Conservation (phyloP, 805 yeast species). For the Clavispora phyllophila region DNA sequence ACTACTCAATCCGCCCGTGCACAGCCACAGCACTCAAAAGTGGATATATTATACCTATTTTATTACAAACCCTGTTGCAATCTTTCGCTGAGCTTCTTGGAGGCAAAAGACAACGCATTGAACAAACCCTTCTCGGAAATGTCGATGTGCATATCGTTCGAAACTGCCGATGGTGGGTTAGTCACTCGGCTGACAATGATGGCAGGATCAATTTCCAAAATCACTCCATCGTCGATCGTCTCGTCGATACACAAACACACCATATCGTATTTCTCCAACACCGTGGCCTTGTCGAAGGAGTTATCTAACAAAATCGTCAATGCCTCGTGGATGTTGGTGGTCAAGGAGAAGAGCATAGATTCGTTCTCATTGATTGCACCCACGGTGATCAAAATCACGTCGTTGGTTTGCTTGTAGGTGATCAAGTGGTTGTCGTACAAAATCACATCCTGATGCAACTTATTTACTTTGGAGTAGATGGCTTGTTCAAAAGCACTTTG, state of each 20-base stretch:
- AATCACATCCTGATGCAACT: constrained; percentile 74
- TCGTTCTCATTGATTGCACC: constrained; percentile 85
- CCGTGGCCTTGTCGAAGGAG: constrained; percentile 70
- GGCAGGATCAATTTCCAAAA: constrained; percentile 83
- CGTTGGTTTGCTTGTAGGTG: constrained; percentile 82
- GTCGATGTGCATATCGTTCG: constrained; percentile 65
- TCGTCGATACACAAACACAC: constrained; percentile 86
- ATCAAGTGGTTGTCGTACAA: constrained; percentile 74
- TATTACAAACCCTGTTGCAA: constrained; percentile 41
- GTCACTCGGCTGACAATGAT: constrained; percentile 88
- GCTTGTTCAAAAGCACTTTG: constrained; percentile 75
- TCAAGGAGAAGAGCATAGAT: constrained; percentile 65
- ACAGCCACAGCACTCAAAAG: not conserved
- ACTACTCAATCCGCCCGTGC: too few relatives aligned
- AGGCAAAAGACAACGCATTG: constrained; percentile 85
- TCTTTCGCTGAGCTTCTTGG: constrained; percentile 52
- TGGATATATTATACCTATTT: not conserved
- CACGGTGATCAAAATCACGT: constrained; percentile 64
- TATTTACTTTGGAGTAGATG: constrained; percentile 70
- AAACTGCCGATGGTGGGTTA: constrained; percentile 55
- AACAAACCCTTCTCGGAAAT: constrained; percentile 70
- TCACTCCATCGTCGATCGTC: constrained; percentile 87
- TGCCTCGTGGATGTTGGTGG: constrained; percentile 76
- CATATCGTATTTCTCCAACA: constrained; percentile 81
- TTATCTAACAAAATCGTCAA: constrained; percentile 67